phyloP scores from a whole-genome alignment of 2,329 filamentous ascomycete species.

The Apiospora arundinis region DNA sequence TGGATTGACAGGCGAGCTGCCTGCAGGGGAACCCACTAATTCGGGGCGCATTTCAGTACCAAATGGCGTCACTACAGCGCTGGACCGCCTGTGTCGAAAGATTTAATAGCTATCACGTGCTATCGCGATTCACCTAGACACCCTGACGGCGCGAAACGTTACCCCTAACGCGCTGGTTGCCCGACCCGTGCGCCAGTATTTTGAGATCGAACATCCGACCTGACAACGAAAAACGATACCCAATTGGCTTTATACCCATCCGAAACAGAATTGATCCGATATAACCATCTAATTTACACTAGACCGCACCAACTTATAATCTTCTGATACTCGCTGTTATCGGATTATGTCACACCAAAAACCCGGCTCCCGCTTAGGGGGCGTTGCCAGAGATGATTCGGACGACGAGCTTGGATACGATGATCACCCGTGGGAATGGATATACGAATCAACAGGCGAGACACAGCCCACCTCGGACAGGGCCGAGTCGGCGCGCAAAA shows the following conservation, averaged over 20 bases:
- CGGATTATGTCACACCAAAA: slow-evolving; percentile 24
- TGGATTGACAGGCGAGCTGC: not conserved
- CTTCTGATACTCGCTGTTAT: not conserved
- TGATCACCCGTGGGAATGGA: slow-evolving; percentile 80
- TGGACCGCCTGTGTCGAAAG: not conserved
- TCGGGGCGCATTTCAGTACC: not conserved
- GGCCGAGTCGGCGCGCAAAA: slow-evolving; percentile 38
- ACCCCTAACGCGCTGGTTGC: slow-evolving; percentile 3
- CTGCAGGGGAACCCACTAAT: not conserved
- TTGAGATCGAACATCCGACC: not conserved
- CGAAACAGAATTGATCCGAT: not conserved
- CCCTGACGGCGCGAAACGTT: not conserved
- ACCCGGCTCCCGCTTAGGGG: slow-evolving; percentile 53
- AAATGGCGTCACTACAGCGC: slow-evolving; percentile 6
- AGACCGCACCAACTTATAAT: not conserved
- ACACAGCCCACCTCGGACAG: slow-evolving; percentile 21
- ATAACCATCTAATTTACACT: not conserved
- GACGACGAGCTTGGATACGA: slow-evolving; percentile 84
- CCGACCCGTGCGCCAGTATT: not conserved
- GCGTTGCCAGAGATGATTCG: slow-evolving; percentile 77
- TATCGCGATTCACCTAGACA: not conserved
- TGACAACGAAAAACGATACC: not conserved
- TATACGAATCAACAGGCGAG: slow-evolving; percentile 59
- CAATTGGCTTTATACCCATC: not conserved
- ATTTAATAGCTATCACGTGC: slow-evolving; percentile 10